These are phyloP conservation scores for Trichoderma guizhouense DNA, from an alignment of 2,329 filamentous ascomycete species.

Conservation along the genomic window DNA sequence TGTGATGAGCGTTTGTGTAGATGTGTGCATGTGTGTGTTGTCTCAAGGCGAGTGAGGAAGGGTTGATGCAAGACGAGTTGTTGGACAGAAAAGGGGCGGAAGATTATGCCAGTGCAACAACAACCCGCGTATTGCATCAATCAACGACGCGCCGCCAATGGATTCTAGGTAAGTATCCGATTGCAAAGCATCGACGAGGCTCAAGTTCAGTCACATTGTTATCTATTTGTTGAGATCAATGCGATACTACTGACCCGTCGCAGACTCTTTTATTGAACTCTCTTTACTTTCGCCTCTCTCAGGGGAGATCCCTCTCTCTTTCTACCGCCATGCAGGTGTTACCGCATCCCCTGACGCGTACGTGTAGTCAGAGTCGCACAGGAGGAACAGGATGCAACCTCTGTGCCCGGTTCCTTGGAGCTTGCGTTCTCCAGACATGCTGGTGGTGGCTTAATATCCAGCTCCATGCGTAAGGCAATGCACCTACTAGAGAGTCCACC, in stretches of 20 bases:
- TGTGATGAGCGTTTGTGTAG: background rate
- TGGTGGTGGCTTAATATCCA: background rate
- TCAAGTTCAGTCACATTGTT: background rate
- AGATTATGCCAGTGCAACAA: background rate
- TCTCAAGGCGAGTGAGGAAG: background rate
- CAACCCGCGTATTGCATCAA: background rate
- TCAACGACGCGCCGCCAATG: background rate
- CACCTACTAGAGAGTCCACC: background rate
- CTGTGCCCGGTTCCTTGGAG: background rate
- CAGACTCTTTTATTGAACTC: background rate
- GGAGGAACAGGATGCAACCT: background rate
- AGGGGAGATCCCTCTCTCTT: background rate
- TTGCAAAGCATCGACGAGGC: background rate
- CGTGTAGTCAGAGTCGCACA: background rate
- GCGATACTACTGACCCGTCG: slow-evolving; percentile 7
- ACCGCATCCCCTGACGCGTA: background rate
- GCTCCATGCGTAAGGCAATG: background rate
- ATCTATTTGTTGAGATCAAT: background rate
- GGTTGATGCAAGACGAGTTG: background rate
- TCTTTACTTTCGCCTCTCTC: background rate
- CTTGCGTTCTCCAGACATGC: background rate
- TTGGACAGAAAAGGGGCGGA: background rate
- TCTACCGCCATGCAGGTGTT: background rate
- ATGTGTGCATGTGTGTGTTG: slow-evolving; percentile 1
- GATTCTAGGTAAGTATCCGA: background rate